Percentiles rank a stretch among this genome's conserved stretches.
phyloP scores from a whole-genome alignment of 176 grass and related monocot species.

The Canna indica region DNA sequence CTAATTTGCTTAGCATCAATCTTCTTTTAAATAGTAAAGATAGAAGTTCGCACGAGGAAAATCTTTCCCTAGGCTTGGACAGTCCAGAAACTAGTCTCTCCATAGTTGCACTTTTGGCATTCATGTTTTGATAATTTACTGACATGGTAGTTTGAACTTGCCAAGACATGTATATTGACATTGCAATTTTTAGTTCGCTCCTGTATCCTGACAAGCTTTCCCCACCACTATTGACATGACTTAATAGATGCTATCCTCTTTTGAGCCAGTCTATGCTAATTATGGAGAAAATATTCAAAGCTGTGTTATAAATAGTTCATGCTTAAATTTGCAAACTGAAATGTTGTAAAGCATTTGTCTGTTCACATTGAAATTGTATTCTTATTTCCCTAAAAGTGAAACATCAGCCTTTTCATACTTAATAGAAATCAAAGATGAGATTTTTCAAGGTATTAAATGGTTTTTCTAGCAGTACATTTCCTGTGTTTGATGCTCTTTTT shows the following conservation, averaged over 20 bases:
- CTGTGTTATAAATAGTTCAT: background rate
- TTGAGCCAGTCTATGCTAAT: background rate
- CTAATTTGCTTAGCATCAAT: no score
- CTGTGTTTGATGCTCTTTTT: background rate
- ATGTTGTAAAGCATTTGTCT: background rate
- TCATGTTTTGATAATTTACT: background rate
- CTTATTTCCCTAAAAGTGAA: background rate
- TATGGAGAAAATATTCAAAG: background rate
- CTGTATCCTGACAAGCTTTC: background rate
- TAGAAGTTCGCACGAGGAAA: no score
- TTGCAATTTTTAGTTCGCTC: background rate
- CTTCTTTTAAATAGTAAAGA: no score
- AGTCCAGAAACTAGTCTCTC: no score
- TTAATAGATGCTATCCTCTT: background rate
- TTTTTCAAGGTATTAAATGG: background rate
- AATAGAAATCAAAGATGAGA: background rate
- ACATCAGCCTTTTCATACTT: background rate
- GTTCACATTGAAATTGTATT: background rate
- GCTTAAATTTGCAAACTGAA: background rate
- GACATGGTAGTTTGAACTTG: background rate
- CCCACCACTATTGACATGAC: background rate
- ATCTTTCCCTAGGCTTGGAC: no score
- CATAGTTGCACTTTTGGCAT: background rate
- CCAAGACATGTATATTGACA: background rate
- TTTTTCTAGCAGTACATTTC: background rate